Conservation (phyloP, 2,329 filamentous ascomycete genomes). For the Colletotrichum caudatum region DNA sequence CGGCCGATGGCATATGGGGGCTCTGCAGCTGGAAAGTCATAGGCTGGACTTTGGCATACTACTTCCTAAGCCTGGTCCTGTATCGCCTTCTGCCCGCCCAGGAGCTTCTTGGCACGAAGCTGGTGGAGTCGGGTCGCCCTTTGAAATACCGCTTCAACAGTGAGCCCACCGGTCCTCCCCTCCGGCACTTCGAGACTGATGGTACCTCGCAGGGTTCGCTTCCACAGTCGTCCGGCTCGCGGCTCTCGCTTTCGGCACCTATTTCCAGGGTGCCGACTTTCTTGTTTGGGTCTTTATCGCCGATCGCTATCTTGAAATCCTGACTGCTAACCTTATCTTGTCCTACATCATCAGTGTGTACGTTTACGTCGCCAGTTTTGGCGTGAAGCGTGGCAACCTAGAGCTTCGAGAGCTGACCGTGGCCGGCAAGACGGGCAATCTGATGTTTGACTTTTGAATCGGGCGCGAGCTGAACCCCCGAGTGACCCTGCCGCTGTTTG, state of each 20-base stretch:
- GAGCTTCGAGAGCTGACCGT: slow-evolving; percentile 73
- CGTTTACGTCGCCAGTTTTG: slow-evolving; percentile 74
- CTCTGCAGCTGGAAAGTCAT: slow-evolving; percentile 77
- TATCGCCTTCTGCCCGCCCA: slow-evolving; percentile 79
- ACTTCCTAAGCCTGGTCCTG: slow-evolving; percentile 78
- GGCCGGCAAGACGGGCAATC: slow-evolving; percentile 69
- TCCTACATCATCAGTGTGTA: slow-evolving; percentile 69
- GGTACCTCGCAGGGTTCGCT: neutral
- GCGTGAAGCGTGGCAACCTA: slow-evolving; percentile 70
- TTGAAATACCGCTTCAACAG: slow-evolving; percentile 82
- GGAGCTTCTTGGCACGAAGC: slow-evolving; percentile 73
- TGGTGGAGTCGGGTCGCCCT: slow-evolving; percentile 73
- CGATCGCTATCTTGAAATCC: slow-evolving; percentile 74
- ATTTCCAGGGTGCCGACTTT: slow-evolving; percentile 74
- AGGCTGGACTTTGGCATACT: slow-evolving; percentile 78
- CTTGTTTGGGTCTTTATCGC: slow-evolving; percentile 78
- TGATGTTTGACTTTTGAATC: slow-evolving; percentile 76
- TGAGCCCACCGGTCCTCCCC: slow-evolving; percentile 48
- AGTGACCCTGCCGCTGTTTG: slow-evolving; percentile 71
- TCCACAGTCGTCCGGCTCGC: slow-evolving; percentile 24
- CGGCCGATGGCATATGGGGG: slow-evolving; percentile 72
- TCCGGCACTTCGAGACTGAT: neutral
- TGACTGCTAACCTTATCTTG: slow-evolving; percentile 75
- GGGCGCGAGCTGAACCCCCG: slow-evolving; percentile 81
- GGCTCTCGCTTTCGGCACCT: slow-evolving; percentile 64